Conservation (phyloP, 2,329 filamentous ascomycete species). For the Fusarium globosum region DNA sequence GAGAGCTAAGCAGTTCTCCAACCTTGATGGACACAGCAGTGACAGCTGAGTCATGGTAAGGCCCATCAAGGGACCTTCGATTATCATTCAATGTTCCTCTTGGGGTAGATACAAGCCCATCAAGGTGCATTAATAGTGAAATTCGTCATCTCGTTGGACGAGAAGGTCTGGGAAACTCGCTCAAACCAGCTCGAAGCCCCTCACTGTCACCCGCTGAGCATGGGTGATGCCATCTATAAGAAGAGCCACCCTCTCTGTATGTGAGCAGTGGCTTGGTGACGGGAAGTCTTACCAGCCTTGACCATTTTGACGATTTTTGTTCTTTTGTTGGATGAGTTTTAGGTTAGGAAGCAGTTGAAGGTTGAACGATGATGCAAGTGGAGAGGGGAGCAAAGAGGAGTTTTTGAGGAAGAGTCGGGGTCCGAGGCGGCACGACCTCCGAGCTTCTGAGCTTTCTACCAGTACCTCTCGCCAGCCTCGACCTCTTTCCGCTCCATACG, state of each 20-base stretch:
- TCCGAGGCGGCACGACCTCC: conserved; percentile 35
- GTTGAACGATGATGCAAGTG: conserved; percentile 38
- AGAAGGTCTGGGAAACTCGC: conserved; percentile 64
- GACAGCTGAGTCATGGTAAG: conserved; percentile 9
- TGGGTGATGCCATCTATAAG: conserved; percentile 39
- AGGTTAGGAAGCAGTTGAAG: conserved; percentile 33
- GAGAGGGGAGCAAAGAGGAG: conserved; percentile 41
- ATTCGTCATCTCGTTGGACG: conserved; percentile 42
- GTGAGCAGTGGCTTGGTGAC: conserved; percentile 8
- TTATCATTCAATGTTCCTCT: conserved; percentile 14
- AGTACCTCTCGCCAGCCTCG: conserved; percentile 8
- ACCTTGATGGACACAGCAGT: conserved; percentile 5
- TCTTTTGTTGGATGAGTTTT: conserved; percentile 17
- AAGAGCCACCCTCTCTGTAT: conserved; percentile 36
- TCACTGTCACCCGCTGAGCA: conserved; percentile 28
- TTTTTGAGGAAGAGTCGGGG: conserved; percentile 44
- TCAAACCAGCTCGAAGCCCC: conserved; percentile 65
- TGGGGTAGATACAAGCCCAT: conserved; percentile 50
- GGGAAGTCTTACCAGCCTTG: conserved; percentile 82
- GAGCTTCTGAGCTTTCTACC: conserved; percentile 22
- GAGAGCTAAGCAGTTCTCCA: not conserved
- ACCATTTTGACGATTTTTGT: conserved; percentile 81
- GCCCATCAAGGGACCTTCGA: conserved; percentile 50
- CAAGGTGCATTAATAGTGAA: conserved; percentile 57
- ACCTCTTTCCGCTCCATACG: conserved; percentile 1